A percentile compares a stretch with the other conserved stretches of the same genome.
Evolutionary conservation across 2,329 filamentous ascomycete genomes (phyloP).

Genomic region (Fusarium acutatum): DNA sequence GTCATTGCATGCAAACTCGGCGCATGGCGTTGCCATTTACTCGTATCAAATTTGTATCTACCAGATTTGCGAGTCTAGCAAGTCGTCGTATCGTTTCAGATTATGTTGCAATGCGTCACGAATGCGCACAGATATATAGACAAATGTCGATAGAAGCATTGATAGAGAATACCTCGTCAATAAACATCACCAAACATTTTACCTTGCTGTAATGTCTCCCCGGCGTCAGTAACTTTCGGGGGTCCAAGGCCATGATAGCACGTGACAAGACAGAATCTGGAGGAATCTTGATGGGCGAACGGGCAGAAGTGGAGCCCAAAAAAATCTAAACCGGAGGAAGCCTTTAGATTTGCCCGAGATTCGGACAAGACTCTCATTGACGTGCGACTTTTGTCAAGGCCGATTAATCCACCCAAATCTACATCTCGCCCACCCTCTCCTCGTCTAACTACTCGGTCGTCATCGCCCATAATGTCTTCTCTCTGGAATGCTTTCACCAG

Average conservation of each 20-base stretch:
- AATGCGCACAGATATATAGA: neutral
- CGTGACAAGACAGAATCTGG: slow-evolving; percentile 24
- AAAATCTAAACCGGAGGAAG: slow-evolving; percentile 41
- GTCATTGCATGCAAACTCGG: neutral
- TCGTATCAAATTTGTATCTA: neutral
- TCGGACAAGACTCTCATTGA: slow-evolving; percentile 34
- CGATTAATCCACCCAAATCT: slow-evolving; percentile 23
- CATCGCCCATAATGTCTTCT: slow-evolving; percentile 58
- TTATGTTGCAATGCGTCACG: neutral
- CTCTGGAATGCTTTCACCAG: slow-evolving; percentile 71
- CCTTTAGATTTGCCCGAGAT: slow-evolving; percentile 37
- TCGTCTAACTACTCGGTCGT: slow-evolving; percentile 18
- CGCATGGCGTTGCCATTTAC: neutral
- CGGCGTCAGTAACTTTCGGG: neutral
- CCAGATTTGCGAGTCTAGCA: neutral
- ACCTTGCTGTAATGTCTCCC: neutral
- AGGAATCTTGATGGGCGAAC: slow-evolving; percentile 21
- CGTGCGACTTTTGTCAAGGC: slow-evolving; percentile 36
- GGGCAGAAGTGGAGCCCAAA: slow-evolving; percentile 40
- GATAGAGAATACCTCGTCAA: neutral
- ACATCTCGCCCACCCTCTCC: slow-evolving; percentile 27
- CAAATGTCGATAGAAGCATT: neutral
- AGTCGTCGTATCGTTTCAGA: neutral
- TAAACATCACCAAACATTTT: neutral
- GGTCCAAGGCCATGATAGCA: slow-evolving; percentile 12